These are phyloP conservation scores for Mallotus repandus DNA, from an alignment of 441 rosid species.

Conservation along the genomic window DNA sequence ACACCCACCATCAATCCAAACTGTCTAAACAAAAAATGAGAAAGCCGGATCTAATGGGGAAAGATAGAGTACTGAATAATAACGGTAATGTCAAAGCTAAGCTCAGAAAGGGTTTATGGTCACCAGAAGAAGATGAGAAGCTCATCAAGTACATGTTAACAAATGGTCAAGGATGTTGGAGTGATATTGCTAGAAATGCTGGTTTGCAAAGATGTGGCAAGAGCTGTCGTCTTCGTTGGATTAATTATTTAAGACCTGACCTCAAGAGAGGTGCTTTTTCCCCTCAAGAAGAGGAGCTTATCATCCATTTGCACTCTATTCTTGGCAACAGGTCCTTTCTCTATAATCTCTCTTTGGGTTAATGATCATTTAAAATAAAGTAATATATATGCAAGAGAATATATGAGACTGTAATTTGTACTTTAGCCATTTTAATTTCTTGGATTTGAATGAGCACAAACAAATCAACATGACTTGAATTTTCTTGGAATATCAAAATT, in stretches of 20 bases:
- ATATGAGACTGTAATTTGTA: no score
- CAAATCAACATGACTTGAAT: no score
- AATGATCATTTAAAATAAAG: no score
- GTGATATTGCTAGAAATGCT: slow-evolving; percentile 81
- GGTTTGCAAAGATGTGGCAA: slow-evolving; percentile 83
- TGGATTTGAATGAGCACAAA: no score
- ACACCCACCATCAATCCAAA: not conserved
- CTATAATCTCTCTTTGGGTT: not conserved
- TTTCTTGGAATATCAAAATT: no score
- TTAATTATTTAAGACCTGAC: slow-evolving; percentile 84
- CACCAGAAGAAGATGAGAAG: slow-evolving; percentile 92
- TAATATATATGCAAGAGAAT: no score
- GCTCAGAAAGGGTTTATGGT: slow-evolving; percentile 88
- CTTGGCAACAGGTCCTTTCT: slow-evolving; percentile 83
- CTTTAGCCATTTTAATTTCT: no score
- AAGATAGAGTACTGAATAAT: slow-evolving; percentile 31
- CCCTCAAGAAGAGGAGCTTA: slow-evolving; percentile 76
- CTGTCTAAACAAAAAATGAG: slow-evolving; percentile 41
- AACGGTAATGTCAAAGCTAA: slow-evolving; percentile 29
- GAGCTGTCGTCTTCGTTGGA: slow-evolving; percentile 97
- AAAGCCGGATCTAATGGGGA: slow-evolving; percentile 50
- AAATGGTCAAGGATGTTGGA: slow-evolving; percentile 88
- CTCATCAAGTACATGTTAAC: slow-evolving; percentile 71
- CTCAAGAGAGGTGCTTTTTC: slow-evolving; percentile 91
- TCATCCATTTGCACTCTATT: slow-evolving; percentile 73